These are phyloP conservation scores for Phaeolepiota aurea DNA, from an alignment of 768 basidiomycete species.

Conservation along the genomic window DNA sequence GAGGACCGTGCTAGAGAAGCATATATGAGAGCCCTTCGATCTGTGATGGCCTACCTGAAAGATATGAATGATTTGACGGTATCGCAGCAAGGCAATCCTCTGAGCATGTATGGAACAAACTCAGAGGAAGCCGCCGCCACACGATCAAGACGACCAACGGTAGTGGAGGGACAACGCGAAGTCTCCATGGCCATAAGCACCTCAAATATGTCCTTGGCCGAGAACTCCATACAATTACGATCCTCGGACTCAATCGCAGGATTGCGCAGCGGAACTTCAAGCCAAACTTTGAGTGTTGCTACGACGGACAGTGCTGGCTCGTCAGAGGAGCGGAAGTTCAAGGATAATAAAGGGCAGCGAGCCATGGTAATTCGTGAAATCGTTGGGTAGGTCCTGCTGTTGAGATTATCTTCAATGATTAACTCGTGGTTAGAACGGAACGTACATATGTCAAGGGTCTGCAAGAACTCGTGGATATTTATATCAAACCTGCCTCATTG, in stretches of 20 bases:
- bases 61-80: slow-evolving; percentile 90
- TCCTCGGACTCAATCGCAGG: slow-evolving; percentile 57
- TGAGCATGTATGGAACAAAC: slow-evolving; percentile 51
- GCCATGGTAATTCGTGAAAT: slow-evolving; percentile 86
- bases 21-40: slow-evolving; percentile 74
- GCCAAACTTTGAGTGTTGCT: slow-evolving; percentile 66
- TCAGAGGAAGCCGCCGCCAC: slow-evolving; percentile 31
- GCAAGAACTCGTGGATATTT: slow-evolving; percentile 90
- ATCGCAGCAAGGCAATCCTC: slow-evolving; percentile 49
- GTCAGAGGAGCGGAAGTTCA: slow-evolving; percentile 77
- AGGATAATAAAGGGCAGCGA: slow-evolving; percentile 84
- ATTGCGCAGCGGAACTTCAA: slow-evolving; percentile 48
- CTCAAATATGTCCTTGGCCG: slow-evolving; percentile 31
- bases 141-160: slow-evolving; percentile 62
- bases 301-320: slow-evolving; percentile 72
- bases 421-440: slow-evolving; percentile 61
- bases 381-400: slow-evolving; percentile 55
- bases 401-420: slow-evolving; percentile 9
- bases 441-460: slow-evolving; percentile 92
- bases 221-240: slow-evolving; percentile 48
- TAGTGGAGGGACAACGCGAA: slow-evolving; percentile 49
- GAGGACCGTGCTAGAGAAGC: slow-evolving; percentile 65
- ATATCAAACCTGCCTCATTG: slow-evolving; percentile 77
- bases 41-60: slow-evolving; percentile 91
- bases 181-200: slow-evolving; percentile 45